phyloP scores from a whole-genome alignment of 2,329 filamentous ascomycete genomes.

The Ophiostoma quercus region DNA sequence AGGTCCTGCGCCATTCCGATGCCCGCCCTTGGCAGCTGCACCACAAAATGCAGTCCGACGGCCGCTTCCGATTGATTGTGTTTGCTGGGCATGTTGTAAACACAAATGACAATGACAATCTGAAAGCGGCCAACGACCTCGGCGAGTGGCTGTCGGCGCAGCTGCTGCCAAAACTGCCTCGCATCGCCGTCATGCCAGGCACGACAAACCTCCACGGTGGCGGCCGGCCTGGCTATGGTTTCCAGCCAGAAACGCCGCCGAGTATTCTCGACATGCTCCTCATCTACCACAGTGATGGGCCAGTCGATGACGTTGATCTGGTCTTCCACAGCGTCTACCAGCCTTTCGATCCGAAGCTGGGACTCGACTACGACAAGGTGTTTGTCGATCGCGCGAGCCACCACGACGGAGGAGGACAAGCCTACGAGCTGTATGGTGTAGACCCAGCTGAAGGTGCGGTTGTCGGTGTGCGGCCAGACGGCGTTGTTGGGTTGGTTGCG shows the following conservation, averaged over 20 bases:
- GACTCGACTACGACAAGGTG: constrained; percentile 54
- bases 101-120: not conserved
- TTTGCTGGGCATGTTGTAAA: constrained; percentile 43
- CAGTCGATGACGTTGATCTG: constrained; percentile 2
- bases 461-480: constrained; percentile 49
- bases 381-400: constrained; percentile 52
- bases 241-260: not conserved
- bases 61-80: constrained; percentile 54
- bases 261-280: constrained; percentile 53
- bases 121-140: constrained; percentile 39
- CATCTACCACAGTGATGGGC: constrained; percentile 48
- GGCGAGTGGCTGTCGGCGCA: constrained; percentile 41
- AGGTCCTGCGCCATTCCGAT: constrained; percentile 57
- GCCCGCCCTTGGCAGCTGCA: constrained; percentile 54
- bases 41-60: constrained; percentile 50
- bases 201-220: constrained; percentile 27
- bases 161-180: constrained; percentile 36
- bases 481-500: constrained; percentile 50
- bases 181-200: constrained; percentile 34
- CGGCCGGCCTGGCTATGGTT: constrained; percentile 14
- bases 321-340: constrained; percentile 48
- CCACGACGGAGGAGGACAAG: constrained; percentile 47
- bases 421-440: constrained; percentile 56
- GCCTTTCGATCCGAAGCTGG: constrained; percentile 42
- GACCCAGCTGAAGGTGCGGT: constrained; percentile 47